Conservation (phyloP, 495 filamentous ascomycete genomes). For the Aspergillus cavernicola region DNA sequence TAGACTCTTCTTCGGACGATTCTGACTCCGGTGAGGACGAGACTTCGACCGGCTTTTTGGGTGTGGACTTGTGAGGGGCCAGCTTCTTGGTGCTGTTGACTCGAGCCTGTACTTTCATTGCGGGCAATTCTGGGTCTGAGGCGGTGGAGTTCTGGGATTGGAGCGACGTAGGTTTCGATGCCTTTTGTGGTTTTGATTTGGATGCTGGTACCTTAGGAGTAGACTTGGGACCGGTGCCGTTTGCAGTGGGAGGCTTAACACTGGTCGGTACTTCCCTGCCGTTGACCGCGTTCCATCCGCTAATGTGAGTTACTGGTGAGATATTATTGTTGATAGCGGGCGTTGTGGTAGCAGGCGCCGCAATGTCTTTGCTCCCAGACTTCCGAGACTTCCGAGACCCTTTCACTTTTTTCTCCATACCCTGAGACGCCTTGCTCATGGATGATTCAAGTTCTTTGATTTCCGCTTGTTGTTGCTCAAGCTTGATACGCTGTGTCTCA, state of each 20-base stretch:
- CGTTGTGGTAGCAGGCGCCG: not conserved
- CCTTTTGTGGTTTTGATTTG: not conserved
- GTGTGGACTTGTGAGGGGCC: not conserved
- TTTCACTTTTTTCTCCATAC: not conserved
- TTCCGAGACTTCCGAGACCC: not conserved
- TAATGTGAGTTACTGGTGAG: not conserved
- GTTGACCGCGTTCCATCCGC: conserved; percentile 7
- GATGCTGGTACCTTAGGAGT: not conserved
- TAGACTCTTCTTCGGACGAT: not conserved
- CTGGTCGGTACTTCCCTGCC: not conserved
- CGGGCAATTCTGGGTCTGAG: conserved; percentile 10
- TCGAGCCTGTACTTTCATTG: conserved; percentile 6
- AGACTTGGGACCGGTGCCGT: not conserved
- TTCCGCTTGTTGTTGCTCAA: conserved; percentile 4
- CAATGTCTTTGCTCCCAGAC: not conserved
- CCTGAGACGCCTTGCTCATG: not conserved
- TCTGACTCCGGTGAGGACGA: not conserved
- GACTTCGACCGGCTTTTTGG: conserved; percentile 1
- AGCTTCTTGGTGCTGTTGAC: not conserved
- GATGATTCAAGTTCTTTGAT: conserved; percentile 13
- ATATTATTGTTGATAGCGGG: not conserved
- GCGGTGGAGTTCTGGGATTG: conserved; percentile 5
- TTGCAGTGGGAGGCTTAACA: not conserved
- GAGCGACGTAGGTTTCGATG: conserved; percentile 1
- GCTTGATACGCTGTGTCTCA: not conserved